These are phyloP conservation scores for Hypocreales sp. DNA, from an alignment of 2,329 filamentous ascomycete species.

Conservation along the genomic window DNA sequence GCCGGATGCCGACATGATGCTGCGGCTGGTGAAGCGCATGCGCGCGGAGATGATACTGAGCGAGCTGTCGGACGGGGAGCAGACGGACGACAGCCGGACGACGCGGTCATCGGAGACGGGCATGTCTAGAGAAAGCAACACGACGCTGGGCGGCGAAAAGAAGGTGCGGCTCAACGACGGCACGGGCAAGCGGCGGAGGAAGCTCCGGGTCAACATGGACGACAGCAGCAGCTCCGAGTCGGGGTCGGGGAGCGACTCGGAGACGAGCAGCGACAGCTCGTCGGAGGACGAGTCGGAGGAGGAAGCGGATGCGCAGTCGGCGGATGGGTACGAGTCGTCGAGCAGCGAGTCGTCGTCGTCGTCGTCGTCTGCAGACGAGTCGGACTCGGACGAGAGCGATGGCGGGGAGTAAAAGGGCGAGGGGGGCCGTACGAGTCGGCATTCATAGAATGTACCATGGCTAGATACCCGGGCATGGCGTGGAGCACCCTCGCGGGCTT, in stretches of 20 bases:
- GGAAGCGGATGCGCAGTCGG: conserved; percentile 3
- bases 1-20: conserved; percentile 30
- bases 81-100: conserved; percentile 17
- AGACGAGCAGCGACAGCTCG: conserved; percentile 20
- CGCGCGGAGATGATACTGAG: conserved; percentile 42
- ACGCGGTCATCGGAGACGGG: conserved; percentile 15
- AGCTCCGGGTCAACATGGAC: conserved; percentile 31
- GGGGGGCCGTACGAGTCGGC: too few species aligned
- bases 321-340: conserved; percentile 16
- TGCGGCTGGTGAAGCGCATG: conserved; percentile 45
- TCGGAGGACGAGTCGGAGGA: conserved; percentile 17
- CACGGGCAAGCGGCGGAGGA: conserved; percentile 33
- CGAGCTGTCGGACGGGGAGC: conserved; percentile 34
- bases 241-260: conserved; percentile 8
- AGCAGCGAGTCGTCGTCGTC: conserved; percentile 27
- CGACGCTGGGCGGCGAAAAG: conserved; percentile 18
- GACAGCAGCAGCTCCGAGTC: conserved; percentile 23
- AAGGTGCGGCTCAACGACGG: conserved; percentile 28
- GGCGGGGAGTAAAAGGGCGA: conserved; percentile 4
- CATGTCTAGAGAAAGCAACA: conserved; percentile 12
- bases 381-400: conserved; percentile 15
- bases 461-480: too few species aligned
- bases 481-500: too few species aligned
- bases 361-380: conserved; percentile 18
- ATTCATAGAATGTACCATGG: too few species aligned